Percentiles rank a stretch among this genome's conserved stretches.
These are phyloP conservation scores for Phytophthora pisi DNA, from an alignment of 352 stramenopile species.

Conservation along the genomic window DNA sequence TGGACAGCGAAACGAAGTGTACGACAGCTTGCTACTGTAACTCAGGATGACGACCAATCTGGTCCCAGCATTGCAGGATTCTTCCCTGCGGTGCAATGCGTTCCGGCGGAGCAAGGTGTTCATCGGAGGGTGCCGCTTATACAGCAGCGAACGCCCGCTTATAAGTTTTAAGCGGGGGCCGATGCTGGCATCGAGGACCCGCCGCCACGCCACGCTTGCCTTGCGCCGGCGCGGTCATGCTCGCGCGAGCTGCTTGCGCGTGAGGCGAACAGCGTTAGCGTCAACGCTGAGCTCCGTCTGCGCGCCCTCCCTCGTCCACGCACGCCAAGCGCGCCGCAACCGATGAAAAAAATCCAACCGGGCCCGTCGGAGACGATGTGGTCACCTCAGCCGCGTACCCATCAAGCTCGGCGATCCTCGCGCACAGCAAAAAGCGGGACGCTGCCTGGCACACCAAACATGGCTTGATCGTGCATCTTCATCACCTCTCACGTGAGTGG, in stretches of 20 bases:
- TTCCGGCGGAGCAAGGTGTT: no score
- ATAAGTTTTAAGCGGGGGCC: no score
- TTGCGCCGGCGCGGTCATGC: neutral
- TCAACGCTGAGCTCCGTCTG: neutral
- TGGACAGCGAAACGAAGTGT: constrained; percentile 22
- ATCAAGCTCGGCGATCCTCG: constrained; percentile 6
- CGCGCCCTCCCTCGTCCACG: neutral
- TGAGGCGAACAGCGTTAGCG: neutral
- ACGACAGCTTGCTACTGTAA: constrained; percentile 9
- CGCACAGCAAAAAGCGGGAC: constrained; percentile 21
- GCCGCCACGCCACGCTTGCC: neutral
- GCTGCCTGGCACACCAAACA: neutral
- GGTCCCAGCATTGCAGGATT: neutral
- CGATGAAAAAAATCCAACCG: constrained; percentile 19
- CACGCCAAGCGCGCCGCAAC: constrained; percentile 9
- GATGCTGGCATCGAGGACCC: no score
- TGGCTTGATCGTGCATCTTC: no score
- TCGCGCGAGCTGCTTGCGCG: neutral
- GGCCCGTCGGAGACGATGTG: no score
- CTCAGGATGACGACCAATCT: constrained; percentile 1
- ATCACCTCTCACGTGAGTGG: no score
- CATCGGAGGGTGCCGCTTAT: no score
- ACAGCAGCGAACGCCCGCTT: neutral
- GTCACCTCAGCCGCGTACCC: no score
- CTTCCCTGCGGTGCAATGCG: neutral